phyloP scores from a whole-genome alignment of 805 yeast species.

The Starmerella floricola region DNA sequence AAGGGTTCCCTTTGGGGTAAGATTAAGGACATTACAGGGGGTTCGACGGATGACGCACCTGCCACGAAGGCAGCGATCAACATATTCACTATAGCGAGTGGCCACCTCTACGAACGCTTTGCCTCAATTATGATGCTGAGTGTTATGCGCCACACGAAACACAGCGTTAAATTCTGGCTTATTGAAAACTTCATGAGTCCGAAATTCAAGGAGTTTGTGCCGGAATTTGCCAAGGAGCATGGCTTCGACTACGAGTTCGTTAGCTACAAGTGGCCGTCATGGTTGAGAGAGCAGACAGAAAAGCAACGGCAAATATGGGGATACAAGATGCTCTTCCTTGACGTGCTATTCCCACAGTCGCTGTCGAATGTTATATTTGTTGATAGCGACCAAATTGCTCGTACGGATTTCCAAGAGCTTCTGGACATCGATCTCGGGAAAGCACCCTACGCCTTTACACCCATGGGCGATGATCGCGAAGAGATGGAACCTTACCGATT shows the following conservation, averaged over 20 bases:
- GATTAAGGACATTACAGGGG: background rate
- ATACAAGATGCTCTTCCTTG: constrained; percentile 73
- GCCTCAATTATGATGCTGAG: constrained; percentile 70
- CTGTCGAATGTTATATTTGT: constrained; percentile 69
- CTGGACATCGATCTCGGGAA: constrained; percentile 59
- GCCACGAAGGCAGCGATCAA: constrained; percentile 49
- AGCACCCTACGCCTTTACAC: constrained; percentile 77
- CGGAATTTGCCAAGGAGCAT: constrained; percentile 43
- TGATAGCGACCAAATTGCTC: constrained; percentile 72
- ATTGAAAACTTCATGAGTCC: constrained; percentile 72
- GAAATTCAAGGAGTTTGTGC: constrained; percentile 48
- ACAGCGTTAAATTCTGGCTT: constrained; percentile 71
- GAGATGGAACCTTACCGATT: constrained; percentile 80
- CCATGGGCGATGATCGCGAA: constrained; percentile 68
- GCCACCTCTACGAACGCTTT: constrained; percentile 64
- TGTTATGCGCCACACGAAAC: constrained; percentile 52
- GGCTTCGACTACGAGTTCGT: constrained; percentile 64
- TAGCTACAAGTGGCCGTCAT: constrained; percentile 85
- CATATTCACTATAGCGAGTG: constrained; percentile 73
- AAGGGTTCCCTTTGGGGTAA: background rate
- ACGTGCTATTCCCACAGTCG: constrained; percentile 71
- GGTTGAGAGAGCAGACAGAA: constrained; percentile 72
- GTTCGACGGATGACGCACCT: background rate
- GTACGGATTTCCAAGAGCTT: constrained; percentile 61
- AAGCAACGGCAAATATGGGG: constrained; percentile 78